Percentiles rank a stretch among this genome's conserved stretches.
Conservation (phyloP, 257 asterid species). For the Fraxinus excelsior region DNA sequence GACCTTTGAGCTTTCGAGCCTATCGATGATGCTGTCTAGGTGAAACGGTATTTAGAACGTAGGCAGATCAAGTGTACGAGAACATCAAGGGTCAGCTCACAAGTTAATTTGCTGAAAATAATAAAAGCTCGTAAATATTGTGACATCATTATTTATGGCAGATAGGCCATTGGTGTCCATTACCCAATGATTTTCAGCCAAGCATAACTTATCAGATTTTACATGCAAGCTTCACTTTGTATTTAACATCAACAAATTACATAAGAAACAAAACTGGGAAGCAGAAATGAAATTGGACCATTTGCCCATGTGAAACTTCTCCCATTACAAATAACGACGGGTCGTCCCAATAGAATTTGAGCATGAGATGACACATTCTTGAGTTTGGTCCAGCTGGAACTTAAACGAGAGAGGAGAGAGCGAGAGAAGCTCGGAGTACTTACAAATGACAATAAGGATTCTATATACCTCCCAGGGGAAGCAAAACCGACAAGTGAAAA, state of each 20-base stretch:
- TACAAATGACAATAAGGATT: not conserved
- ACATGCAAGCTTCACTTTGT: too few relatives aligned
- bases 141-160: too few relatives aligned
- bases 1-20: too few relatives aligned
- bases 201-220: not conserved
- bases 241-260: too few relatives aligned
- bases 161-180: not conserved
- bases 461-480: not conserved
- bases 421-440: not conserved
- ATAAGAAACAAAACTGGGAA: not conserved
- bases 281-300: not conserved
- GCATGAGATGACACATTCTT: not conserved
- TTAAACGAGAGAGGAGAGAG: not conserved
- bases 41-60: too few relatives aligned
- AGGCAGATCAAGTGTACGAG: too few relatives aligned
- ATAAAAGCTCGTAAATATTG: not conserved
- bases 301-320: not conserved
- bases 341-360: not conserved
- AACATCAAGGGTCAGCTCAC: too few relatives aligned
- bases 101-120: too few relatives aligned
- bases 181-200: not conserved
- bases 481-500: not conserved
- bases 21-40: too few relatives aligned
- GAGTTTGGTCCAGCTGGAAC: not conserved
- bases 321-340: not conserved